Percentiles rank a stretch among this genome's conserved stretches.
phyloP scores from a whole-genome alignment of 2,329 filamentous ascomycete species.

The Phialophora expanda region DNA sequence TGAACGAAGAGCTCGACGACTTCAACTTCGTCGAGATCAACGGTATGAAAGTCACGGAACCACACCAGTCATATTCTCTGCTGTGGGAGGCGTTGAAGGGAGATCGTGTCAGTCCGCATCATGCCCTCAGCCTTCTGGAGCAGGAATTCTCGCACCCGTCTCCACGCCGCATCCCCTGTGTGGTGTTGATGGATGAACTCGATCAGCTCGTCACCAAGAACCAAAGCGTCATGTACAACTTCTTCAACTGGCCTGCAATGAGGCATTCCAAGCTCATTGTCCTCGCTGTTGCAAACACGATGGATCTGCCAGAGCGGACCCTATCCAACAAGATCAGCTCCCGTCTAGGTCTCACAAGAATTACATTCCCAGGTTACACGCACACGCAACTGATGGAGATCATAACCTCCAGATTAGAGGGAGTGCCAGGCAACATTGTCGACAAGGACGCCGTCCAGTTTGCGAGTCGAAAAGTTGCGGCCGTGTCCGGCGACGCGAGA shows the following conservation, averaged over 20 bases:
- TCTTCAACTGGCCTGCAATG: slow-evolving; percentile 98
- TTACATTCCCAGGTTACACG: slow-evolving; percentile 96
- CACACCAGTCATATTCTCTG: slow-evolving; percentile 91
- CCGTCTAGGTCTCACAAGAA: slow-evolving; percentile 84
- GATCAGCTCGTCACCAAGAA: slow-evolving; percentile 98
- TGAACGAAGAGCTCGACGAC: slow-evolving; percentile 90
- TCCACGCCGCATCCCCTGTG: slow-evolving; percentile 86
- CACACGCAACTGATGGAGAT: slow-evolving; percentile 98
- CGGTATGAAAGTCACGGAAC: slow-evolving; percentile 99
- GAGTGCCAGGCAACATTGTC: slow-evolving; percentile 86
- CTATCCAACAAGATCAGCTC: slow-evolving; percentile 98
- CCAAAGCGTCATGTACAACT: slow-evolving; percentile 99
- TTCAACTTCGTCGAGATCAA: slow-evolving; percentile 99
- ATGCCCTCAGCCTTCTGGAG: slow-evolving; percentile 88
- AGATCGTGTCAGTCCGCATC: slow-evolving; percentile 87
- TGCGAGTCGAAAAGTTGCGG: slow-evolving; percentile 92
- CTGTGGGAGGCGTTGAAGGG: slow-evolving; percentile 96
- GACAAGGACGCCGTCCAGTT: slow-evolving; percentile 95
- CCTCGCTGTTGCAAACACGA: slow-evolving; percentile 95
- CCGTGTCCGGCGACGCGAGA: slow-evolving; percentile 91
- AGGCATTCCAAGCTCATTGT: slow-evolving; percentile 93
- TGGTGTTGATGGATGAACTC: slow-evolving; percentile 97
- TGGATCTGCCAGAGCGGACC: slow-evolving; percentile 95
- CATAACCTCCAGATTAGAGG: slow-evolving; percentile 89
- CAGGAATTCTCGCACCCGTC: slow-evolving; percentile 91